Percentiles rank a stretch among this genome's conserved stretches.
These are phyloP conservation scores for Nicotiana attenuata DNA, from an alignment of 257 asterid species.

Conservation along the genomic window DNA sequence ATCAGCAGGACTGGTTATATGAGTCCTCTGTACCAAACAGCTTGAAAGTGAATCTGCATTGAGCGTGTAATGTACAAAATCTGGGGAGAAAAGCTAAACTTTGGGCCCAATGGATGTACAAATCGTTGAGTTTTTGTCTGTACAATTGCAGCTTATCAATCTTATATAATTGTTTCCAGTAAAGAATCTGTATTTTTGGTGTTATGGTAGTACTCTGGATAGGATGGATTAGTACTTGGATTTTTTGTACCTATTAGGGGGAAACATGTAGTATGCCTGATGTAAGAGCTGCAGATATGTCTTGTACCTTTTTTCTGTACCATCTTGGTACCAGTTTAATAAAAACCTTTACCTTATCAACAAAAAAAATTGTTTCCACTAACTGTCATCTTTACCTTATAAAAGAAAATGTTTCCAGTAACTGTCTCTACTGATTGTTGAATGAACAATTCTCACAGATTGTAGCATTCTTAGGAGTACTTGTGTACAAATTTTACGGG, in stretches of 20 bases:
- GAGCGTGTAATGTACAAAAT: background rate
- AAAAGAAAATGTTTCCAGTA: background rate
- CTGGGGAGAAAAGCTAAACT: background rate
- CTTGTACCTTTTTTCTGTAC: no score
- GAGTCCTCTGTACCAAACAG: background rate
- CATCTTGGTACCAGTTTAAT: no score
- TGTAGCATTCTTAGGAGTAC: slow-evolving; percentile 89
- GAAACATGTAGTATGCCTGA: no score
- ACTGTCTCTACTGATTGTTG: background rate
- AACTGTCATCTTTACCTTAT: no score
- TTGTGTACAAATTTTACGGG: slow-evolving; percentile 92
- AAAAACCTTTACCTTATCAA: no score
- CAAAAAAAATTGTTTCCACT: no score
- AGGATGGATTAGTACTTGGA: no score
- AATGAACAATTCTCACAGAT: slow-evolving; percentile 49
- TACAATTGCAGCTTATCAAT: background rate
- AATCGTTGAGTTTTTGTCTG: background rate
- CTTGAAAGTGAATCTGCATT: background rate
- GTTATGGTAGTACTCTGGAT: no score
- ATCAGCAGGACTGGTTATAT: background rate
- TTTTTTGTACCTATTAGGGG: no score
- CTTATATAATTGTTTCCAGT: background rate
- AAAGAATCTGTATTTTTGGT: background rate
- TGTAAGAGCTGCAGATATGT: no score
- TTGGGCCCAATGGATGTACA: background rate